A percentile compares a stretch with the other conserved stretches of the same genome.
Conservation (phyloP, 768 basidiomycete species). For the Pisolithus marmoratus region DNA sequence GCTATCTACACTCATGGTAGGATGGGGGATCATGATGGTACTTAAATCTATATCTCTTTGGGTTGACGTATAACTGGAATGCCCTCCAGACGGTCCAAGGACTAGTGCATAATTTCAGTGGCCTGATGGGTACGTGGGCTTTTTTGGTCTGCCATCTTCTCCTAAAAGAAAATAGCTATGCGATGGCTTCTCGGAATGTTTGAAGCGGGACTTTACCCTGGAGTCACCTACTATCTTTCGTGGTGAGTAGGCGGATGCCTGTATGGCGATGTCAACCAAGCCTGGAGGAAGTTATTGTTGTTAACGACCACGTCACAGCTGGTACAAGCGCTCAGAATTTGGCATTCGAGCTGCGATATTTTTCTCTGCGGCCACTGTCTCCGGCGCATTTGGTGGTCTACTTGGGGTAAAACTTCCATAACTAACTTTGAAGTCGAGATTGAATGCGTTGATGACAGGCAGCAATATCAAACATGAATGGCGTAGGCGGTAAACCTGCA, state of each 20-base stretch:
- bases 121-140: conserved; percentile 50
- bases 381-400: conserved; percentile 78
- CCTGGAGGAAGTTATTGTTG: too few relatives aligned
- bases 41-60: conserved; percentile 2
- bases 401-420: conserved; percentile 45
- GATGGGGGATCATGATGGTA: conserved; percentile 77
- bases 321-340: conserved; percentile 71
- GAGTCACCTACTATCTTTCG: conserved; percentile 69
- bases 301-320: conserved; percentile 25
- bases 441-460: conserved; percentile 22
- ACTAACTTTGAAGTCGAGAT: background rate
- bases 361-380: conserved; percentile 73
- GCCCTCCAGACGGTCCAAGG: conserved; percentile 62
- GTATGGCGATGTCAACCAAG: background rate
- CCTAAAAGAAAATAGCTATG: conserved; percentile 39
- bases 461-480: conserved; percentile 68
- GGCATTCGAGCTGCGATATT: conserved; percentile 61
- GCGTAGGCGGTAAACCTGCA: conserved; percentile 59
- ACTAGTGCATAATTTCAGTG: conserved; percentile 60
- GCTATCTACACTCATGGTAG: conserved; percentile 67
- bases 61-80: background rate
- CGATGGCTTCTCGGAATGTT: conserved; percentile 69
- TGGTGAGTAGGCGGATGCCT: conserved; percentile 38
- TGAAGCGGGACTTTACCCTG: conserved; percentile 42
- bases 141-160: background rate